Evolutionary conservation across 2,329 filamentous ascomycete genomes (phyloP).

Genomic region (Venturiaceae sp.): DNA sequence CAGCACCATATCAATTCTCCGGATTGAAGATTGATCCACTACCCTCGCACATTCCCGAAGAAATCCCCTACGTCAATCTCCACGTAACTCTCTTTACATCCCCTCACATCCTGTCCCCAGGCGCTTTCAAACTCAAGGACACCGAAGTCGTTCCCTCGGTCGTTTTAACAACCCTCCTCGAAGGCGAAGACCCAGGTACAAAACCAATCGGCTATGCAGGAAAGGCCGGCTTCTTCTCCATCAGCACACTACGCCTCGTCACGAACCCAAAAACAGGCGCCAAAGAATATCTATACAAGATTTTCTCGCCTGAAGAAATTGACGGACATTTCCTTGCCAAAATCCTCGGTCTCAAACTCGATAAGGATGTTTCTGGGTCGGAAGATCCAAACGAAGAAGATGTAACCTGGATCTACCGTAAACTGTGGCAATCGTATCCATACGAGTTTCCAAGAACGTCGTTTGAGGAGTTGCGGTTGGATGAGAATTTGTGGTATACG

Average conservation of each 20-base stretch:
- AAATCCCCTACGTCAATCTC: conserved; percentile 75
- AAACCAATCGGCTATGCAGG: conserved; percentile 48
- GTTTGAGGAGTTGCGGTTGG: conserved; percentile 72
- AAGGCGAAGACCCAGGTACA: conserved; percentile 39
- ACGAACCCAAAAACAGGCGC: conserved; percentile 42
- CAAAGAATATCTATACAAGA: conserved; percentile 53
- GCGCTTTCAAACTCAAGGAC: conserved; percentile 59
- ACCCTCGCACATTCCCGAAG: conserved; percentile 49
- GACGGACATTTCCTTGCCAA: conserved; percentile 36
- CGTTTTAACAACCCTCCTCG: conserved; percentile 72
- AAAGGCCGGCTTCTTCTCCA: conserved; percentile 71
- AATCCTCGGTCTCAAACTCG: conserved; percentile 33
- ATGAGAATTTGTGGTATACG: conserved; percentile 56
- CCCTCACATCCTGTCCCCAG: conserved; percentile 58
- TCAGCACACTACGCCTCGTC: conserved; percentile 61
- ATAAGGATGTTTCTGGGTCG: neutral
- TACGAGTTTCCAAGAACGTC: conserved; percentile 73
- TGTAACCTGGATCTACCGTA: conserved; percentile 69
- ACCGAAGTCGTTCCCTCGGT: conserved; percentile 56
- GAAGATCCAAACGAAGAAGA: conserved; percentile 23
- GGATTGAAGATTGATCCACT: conserved; percentile 46
- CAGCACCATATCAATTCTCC: conserved; percentile 74
- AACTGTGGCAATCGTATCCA: conserved; percentile 78
- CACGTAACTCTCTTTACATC: conserved; percentile 87
- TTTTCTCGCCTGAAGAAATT: conserved; percentile 49